phyloP scores from a whole-genome alignment of 2,329 filamentous ascomycete species.

The Phialophora tarda region DNA sequence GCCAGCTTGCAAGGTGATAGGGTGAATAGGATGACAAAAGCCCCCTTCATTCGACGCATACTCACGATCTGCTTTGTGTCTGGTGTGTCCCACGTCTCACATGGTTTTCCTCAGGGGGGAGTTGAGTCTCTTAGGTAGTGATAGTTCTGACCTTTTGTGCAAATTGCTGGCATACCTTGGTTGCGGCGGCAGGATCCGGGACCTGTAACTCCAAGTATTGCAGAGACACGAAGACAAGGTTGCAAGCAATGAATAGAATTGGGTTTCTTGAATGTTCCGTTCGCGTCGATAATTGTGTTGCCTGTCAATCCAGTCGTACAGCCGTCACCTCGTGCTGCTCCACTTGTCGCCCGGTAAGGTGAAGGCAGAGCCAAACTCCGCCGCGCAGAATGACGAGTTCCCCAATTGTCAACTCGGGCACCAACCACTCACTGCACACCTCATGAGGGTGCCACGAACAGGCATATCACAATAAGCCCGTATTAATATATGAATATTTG shows the following conservation, averaged over 20 bases:
- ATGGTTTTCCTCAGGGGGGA: conserved; percentile 32
- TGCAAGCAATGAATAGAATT: conserved; percentile 38
- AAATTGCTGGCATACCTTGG: conserved; percentile 38
- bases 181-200: conserved; percentile 37
- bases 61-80: conserved; percentile 34
- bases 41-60: conserved; percentile 31
- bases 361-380: conserved; percentile 20
- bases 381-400: conserved; percentile 33
- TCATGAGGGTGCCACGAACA: conserved; percentile 6
- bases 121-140: conserved; percentile 32
- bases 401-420: conserved; percentile 15
- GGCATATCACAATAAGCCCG: background rate
- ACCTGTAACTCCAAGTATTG: conserved; percentile 24
- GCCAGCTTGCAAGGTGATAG: conserved; percentile 34
- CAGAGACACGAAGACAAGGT: conserved; percentile 34
- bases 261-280: conserved; percentile 12
- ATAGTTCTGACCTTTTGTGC: conserved; percentile 30
- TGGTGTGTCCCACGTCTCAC: conserved; percentile 31
- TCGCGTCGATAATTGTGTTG: conserved; percentile 18
- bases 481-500: conserved; percentile 19
- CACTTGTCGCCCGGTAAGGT: conserved; percentile 8
- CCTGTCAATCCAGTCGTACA: conserved; percentile 8
- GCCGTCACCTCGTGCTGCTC: background rate
- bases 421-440: conserved; percentile 26
- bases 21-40: conserved; percentile 27